A percentile compares a stretch with the other conserved stretches of the same genome.
phyloP scores from a whole-genome alignment of 805 yeast genomes.

The Yarrowia osloensis region DNA sequence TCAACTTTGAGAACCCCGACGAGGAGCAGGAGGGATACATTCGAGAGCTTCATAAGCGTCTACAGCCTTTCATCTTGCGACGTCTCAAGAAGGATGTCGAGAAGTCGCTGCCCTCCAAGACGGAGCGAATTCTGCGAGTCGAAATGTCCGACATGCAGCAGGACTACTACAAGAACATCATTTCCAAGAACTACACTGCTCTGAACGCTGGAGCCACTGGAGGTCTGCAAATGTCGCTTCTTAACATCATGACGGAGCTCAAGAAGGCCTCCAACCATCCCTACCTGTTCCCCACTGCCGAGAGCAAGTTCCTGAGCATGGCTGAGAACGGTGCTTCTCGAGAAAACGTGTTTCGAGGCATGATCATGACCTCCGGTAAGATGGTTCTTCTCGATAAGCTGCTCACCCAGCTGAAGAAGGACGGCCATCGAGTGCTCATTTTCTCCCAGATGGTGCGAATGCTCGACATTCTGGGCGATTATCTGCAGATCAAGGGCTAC shows the following conservation, averaged over 20 bases:
- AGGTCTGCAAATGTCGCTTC: constrained; percentile 74
- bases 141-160: constrained; percentile 95
- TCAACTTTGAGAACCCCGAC: constrained; percentile 89
- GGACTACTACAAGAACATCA: constrained; percentile 88
- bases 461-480: constrained; percentile 93
- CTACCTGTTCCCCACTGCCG: constrained; percentile 90
- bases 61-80: constrained; percentile 90
- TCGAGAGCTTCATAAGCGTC: constrained; percentile 75
- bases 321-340: constrained; percentile 54
- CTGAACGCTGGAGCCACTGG: constrained; percentile 80
- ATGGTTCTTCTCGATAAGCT: constrained; percentile 95
- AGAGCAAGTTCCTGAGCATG: constrained; percentile 65
- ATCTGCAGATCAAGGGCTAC: constrained; percentile 80
- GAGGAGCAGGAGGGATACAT: constrained; percentile 86
- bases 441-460: constrained; percentile 98
- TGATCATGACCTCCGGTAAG: constrained; percentile 97
- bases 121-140: constrained; percentile 92
- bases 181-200: constrained; percentile 90
- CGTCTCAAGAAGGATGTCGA: constrained; percentile 97
- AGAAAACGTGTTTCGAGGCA: constrained; percentile 81
- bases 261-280: constrained; percentile 98
- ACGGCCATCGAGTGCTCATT: constrained; percentile 93
- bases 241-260: constrained; percentile 92
- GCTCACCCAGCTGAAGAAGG: constrained; percentile 77
- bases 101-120: constrained; percentile 91